Percentiles rank a stretch among this genome's conserved stretches.
phyloP scores from a whole-genome alignment of 2,329 filamentous ascomycete genomes.

The Verticillium longisporum region DNA sequence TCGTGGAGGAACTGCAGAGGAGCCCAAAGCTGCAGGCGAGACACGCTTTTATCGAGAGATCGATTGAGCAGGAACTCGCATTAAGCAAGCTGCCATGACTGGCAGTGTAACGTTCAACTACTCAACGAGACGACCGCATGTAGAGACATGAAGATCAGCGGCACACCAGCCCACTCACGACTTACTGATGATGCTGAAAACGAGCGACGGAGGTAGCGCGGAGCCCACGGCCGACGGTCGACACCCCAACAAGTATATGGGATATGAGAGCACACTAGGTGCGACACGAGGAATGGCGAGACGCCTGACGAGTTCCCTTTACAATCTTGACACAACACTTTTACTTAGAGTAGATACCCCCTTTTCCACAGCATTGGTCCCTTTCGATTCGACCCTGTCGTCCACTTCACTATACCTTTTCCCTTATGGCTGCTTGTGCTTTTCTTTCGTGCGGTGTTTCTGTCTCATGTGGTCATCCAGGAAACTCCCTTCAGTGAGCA shows the following conservation, averaged over 20 bases:
- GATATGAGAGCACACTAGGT: background rate
- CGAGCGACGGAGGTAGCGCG: background rate
- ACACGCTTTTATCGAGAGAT: conserved; percentile 54
- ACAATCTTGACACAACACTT: conserved; percentile 14
- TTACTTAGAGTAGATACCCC: conserved; percentile 35
- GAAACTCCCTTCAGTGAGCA: conserved; percentile 22
- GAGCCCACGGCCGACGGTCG: background rate
- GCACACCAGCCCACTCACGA: background rate
- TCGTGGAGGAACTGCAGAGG: conserved; percentile 55
- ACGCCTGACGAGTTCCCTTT: background rate
- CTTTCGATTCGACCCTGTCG: background rate
- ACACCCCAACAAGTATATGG: background rate
- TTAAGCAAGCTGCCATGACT: conserved; percentile 11
- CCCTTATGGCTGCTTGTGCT: background rate
- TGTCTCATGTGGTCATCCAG: background rate
- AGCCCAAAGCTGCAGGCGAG: conserved; percentile 55
- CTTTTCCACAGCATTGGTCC: conserved; percentile 10
- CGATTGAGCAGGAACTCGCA: conserved; percentile 30
- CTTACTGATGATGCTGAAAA: background rate
- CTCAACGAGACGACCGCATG: background rate
- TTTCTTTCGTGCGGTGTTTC: background rate
- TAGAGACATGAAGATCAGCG: background rate
- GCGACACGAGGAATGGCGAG: background rate
- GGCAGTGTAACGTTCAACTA: background rate
- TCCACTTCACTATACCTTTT: conserved; percentile 1